Evolutionary conservation across 352 stramenopile genomes (phyloP), one percentile per base, ranked within the genome.

Genomic region (Thraustotheca clavata): DNA sequence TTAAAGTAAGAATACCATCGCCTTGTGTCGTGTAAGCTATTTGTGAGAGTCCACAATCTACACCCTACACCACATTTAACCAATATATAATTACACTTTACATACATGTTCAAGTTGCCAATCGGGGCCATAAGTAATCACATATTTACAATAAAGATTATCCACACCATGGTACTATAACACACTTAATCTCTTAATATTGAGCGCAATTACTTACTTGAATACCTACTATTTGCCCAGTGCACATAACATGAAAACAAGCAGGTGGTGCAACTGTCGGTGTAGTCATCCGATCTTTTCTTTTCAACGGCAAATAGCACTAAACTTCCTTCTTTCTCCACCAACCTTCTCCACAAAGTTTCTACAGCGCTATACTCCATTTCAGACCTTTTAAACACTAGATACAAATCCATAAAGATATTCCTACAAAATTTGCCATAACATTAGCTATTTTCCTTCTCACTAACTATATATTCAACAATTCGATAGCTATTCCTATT

Each of bases 81-180:
- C 18, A 4, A 27, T 31, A 16, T 34, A 29, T 26, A 14, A 43
- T 18, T 26, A 26, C 18, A 26, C 5, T 18, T 27, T 5, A 73
- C 75, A 24, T 47, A 88, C 91, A 55, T 97, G 83, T 7, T 96
- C 70, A 7, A 98, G 77, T 11, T 79, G 80, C 93, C 94, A 98
- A 73, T 98, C 90, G 24, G 84, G 75, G 22, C 93, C 94, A 65
- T 95, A 96, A 3, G 76, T 89, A 59, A 98, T 85, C 18, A 79
- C 68, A 65, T 98, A 98, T 48, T 89, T 85, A 57, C 88, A 97
- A 69, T 98, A 98, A 11, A 97, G 59, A 62, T 97, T 94, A 47
- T 79, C 78, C 27, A 92, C 68, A 2, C 77, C 80, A 18, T 74
- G 76, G 52, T 91, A 93, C 77, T 94, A 62, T 14, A 22, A 18